Base-by-base conservation (phyloP, 768 basidiomycete genomes). In the Phylloporus sp. region DNA sequence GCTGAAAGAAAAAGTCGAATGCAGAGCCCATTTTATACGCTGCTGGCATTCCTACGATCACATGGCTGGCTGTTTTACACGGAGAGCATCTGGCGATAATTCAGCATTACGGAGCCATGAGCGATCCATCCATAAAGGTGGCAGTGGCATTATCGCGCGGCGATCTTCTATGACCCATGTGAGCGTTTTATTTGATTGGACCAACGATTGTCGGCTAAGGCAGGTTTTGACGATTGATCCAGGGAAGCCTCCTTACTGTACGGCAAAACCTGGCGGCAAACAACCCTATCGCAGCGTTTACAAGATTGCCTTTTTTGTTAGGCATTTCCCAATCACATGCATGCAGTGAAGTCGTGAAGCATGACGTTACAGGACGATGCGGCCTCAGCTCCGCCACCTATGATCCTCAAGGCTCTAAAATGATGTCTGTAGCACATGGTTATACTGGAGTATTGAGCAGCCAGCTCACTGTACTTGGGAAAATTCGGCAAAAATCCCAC, bases 11-110 rank as follows among this genome's bases (percentile, higher is more conserved):
- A 38, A 23, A 28, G 29, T 27, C 1, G 36, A 24, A 4, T 11
- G 15, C 20, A 38, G 39, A 18, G 4, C 23, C 27, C 40, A 32
- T 57, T 60, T 35, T 54, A 55, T 48, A 43, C 13, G 20, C 6
- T 22, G 10, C 12, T 45, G 43, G 29, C 13, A 15, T 22, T 22
- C 29, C 43, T 9, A 22, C 29, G 43, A 20, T 27, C 43, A 15
- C 29, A 13, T 8, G 28, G 28, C 28, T 45, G 28, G 18, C 20
- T 8, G 29, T 31, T 22, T n/a, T n/a, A 31, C 28, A 44, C 6
- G 27, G n/a, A 18, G 11, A 20, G 2, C 43, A 29, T 31, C 43
- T 29, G 13, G 29, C 2, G 3, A 20, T 11, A 20, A 31, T 29
- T 15, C 20, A 22, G n/a, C 3, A 8, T 22, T 22, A 20, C 12